Base-by-base conservation (phyloP, 331 rosid species). In the Saraca asoca region DNA sequence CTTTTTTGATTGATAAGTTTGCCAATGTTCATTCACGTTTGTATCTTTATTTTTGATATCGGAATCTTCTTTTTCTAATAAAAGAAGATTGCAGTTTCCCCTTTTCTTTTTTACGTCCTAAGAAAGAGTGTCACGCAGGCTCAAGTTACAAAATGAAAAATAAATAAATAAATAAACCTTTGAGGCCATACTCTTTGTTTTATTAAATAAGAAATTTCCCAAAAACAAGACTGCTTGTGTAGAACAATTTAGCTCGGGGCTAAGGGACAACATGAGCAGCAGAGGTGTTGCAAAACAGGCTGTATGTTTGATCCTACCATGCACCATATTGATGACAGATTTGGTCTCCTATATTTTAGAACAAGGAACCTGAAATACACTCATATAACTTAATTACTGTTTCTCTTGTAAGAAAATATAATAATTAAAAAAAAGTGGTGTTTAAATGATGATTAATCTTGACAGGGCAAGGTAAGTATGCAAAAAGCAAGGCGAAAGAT, bases 1-100 rank as follows among this genome's bases (percentile, higher is more conserved):
- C 83, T 76, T 85, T 77, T 55, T 43, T 29, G 29, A 67, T 71
- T 75, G 84, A 69, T 50, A 73, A 31, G 77, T 63, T 58, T 70
- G 71, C 43, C 59, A 65, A 79, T 79, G 85, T 79, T 82, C 87
- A 73, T 62, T 80, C 93, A 83, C 85, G 82, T 72, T 80, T 65
- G 66, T 41, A 33, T 56, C 84, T 68, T 76, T 76, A 58, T 62
- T 66, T 57, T 44, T 63, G 74, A 58, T 51, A 55, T 69, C 51
- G 85, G 85, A 84, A 84, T 87, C 90, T 73, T 72, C 79, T 68
- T 84, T 85, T 77, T 69, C 44, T 75, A 12, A 55, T 45, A 70
- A 72, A 71, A 71, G 55, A 15, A 31, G 62, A 64, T 43, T 62
- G 52, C 44, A 6, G 65, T 55, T 73, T 80, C 12, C 48, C 37